A percentile compares a stretch with the other conserved stretches of the same genome.
phyloP scores from a whole-genome alignment of 768 basidiomycete species.

The Auricularia heimuer region DNA sequence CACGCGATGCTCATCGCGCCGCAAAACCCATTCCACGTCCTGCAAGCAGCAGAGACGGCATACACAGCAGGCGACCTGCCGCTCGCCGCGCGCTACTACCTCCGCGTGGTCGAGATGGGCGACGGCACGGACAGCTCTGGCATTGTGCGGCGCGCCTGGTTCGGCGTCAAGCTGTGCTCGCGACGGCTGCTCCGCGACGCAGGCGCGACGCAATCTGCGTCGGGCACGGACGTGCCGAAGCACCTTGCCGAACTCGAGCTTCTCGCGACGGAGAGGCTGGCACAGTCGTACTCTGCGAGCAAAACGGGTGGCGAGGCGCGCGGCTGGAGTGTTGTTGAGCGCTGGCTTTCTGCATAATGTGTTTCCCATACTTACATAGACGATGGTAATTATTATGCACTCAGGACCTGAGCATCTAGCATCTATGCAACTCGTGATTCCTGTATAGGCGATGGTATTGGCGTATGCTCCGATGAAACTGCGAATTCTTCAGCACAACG shows the following conservation, averaged over 20 bases:
- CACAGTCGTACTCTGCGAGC: conserved; percentile 39
- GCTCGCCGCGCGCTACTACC: conserved; percentile 69
- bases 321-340: not conserved
- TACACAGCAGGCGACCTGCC: conserved; percentile 70
- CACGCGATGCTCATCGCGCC: conserved; percentile 77
- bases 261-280: conserved; percentile 60
- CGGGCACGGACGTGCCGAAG: conserved; percentile 48
- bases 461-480: no score
- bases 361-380: not conserved
- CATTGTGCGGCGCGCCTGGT: conserved; percentile 51
- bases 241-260: conserved; percentile 53
- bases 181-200: conserved; percentile 40
- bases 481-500: no score
- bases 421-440: no score
- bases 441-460: no score
- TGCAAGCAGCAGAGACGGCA: conserved; percentile 84
- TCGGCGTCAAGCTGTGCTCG: conserved; percentile 71
- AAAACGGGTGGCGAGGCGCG: not conserved
- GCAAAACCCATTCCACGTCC: conserved; percentile 74
- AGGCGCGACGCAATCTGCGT: conserved; percentile 23
- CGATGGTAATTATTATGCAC: not conserved
- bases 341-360: not conserved
- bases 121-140: conserved; percentile 38
- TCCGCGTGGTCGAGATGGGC: conserved; percentile 71
- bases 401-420: no score